Percentiles rank a stretch among this genome's conserved stretches.
Evolutionary conservation across 208 protist genomes (phyloP).

Genomic region (Leishmania gerbilli): DNA sequence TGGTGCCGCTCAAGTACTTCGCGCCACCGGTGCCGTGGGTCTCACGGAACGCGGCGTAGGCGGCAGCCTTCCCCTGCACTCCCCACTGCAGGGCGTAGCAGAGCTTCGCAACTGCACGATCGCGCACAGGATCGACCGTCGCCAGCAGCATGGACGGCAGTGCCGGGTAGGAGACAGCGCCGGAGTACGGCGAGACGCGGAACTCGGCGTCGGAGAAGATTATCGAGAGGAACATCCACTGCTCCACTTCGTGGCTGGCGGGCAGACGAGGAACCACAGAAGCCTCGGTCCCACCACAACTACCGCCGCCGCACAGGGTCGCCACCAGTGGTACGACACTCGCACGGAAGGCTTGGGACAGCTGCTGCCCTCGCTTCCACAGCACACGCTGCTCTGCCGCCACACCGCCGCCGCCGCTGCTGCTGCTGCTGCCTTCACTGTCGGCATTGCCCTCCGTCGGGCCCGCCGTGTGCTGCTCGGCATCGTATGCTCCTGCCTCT

Average conservation of each 20-base stretch:
- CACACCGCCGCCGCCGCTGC: neutral
- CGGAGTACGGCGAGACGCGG: slow-evolving; percentile 42
- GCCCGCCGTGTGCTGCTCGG: neutral
- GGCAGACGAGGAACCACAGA: slow-evolving; percentile 9
- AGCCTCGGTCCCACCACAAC: neutral
- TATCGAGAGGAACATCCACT: slow-evolving; percentile 49
- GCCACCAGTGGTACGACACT: slow-evolving; percentile 24
- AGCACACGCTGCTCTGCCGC: slow-evolving; percentile 1
- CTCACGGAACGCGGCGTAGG: neutral
- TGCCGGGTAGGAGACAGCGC: slow-evolving; percentile 60
- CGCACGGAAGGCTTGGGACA: slow-evolving; percentile 2
- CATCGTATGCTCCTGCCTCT: neutral
- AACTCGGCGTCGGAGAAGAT: slow-evolving; percentile 66
- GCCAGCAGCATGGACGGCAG: slow-evolving; percentile 57
- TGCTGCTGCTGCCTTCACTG: neutral
- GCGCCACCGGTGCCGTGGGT: neutral
- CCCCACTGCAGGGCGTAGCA: slow-evolving; percentile 17
- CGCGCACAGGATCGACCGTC: slow-evolving; percentile 17
- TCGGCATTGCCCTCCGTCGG: neutral
- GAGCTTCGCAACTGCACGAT: neutral
- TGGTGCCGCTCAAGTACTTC: neutral
- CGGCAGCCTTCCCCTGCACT: neutral
- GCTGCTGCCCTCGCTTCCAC: neutral
- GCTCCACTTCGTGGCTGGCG: slow-evolving; percentile 19
- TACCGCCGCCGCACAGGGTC: neutral